phyloP scores from a whole-genome alignment of 2,329 filamentous ascomycete genomes.

The Epicoccum sorghinum region DNA sequence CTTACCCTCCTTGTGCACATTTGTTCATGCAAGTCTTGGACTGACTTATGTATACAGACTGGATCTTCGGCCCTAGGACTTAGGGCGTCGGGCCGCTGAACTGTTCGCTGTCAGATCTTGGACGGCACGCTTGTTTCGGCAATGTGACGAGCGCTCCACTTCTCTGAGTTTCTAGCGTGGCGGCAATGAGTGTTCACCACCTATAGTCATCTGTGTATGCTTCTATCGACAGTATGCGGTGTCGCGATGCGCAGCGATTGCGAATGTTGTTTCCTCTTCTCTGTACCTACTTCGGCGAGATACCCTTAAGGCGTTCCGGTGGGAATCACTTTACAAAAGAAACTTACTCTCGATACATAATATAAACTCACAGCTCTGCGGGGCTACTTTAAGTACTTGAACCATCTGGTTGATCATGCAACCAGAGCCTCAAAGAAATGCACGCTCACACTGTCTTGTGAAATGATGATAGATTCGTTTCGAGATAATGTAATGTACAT shows the following conservation, averaged over 20 bases:
- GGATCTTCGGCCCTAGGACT: slow-evolving; percentile 18
- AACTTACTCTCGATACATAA: no score
- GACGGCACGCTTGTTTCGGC: neutral
- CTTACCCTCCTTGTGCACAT: neutral
- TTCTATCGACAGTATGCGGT: neutral
- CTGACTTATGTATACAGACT: slow-evolving; percentile 1
- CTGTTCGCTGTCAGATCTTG: neutral
- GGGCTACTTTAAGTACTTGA: no score
- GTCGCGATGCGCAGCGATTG: neutral
- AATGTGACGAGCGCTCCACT: neutral
- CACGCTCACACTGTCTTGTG: neutral
- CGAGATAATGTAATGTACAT: slow-evolving; percentile 14
- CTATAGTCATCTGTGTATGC: no score
- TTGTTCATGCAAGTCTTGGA: no score
- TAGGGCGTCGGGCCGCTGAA: neutral
- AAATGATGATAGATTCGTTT: slow-evolving; percentile 1
- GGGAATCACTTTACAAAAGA: neutral
- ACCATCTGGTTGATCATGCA: no score
- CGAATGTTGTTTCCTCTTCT: slow-evolving; percentile 1
- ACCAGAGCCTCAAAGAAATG: no score
- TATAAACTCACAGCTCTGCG: no score
- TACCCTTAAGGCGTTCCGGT: slow-evolving; percentile 2
- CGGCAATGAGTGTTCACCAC: neutral
- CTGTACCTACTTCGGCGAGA: slow-evolving; percentile 15
- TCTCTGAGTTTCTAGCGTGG: neutral